Conservation (phyloP, 2,329 filamentous ascomycete species). For the Penicillium frequentans region DNA sequence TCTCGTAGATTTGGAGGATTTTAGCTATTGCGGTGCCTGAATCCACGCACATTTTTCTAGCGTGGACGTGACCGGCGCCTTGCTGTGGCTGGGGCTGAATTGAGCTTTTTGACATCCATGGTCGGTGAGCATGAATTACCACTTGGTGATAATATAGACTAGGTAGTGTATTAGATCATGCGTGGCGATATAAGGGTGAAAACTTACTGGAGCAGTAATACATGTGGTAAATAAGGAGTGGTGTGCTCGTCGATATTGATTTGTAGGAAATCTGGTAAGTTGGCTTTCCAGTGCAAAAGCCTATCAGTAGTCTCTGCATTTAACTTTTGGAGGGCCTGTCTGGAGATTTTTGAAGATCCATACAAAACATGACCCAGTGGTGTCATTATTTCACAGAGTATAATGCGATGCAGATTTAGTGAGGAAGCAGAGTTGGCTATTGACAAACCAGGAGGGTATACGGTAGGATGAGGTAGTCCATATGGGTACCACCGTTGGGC, state of each 20-base stretch:
- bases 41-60: conserved; percentile 31
- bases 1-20: conserved; percentile 29
- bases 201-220: conserved; percentile 10
- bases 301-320: conserved; percentile 8
- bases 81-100: conserved; percentile 31
- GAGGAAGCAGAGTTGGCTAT: not conserved
- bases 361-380: conserved; percentile 10
- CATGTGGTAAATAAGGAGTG: conserved; percentile 8
- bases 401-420: not conserved
- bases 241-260: conserved; percentile 10
- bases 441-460: not conserved
- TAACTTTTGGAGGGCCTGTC: conserved; percentile 5
- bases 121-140: conserved; percentile 35
- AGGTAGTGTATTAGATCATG: not conserved
- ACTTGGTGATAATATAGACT: conserved; percentile 34
- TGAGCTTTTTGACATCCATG: conserved; percentile 32
- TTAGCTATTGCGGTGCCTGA: conserved; percentile 26
- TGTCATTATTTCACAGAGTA: conserved; percentile 8
- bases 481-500: conserved; percentile 21
- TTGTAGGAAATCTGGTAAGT: conserved; percentile 17
- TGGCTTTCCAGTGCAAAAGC: conserved; percentile 13
- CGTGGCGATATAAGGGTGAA: not conserved
- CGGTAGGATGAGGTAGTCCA: conserved; percentile 8
- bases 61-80: conserved; percentile 25
- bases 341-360: conserved; percentile 13